phyloP scores from a whole-genome alignment of 257 asterid genomes.

The Datura wrightii region DNA sequence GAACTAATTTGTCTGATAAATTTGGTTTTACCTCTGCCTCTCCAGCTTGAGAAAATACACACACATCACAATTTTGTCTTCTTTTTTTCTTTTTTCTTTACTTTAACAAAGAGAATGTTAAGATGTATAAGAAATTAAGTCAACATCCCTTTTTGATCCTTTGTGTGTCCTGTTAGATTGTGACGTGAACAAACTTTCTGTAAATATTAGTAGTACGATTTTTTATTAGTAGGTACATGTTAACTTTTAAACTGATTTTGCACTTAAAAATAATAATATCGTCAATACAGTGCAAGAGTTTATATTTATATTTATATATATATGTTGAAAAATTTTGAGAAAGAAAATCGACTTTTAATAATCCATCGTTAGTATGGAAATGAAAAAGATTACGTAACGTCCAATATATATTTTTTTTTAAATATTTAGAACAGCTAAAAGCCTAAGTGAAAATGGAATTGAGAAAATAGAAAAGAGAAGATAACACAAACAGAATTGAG shows the following conservation, averaged over 20 bases:
- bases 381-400: too few relatives aligned
- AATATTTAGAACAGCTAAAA: not conserved
- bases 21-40: slow-evolving; percentile 40
- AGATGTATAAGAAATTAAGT: slow-evolving; percentile 14
- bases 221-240: slow-evolving; percentile 4
- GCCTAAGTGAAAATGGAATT: not conserved
- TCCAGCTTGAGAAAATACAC: slow-evolving; percentile 36
- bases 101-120: not conserved
- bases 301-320: too few relatives aligned
- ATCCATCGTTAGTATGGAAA: too few relatives aligned
- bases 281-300: not conserved
- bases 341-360: not conserved
- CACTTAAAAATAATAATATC: not conserved
- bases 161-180: not conserved
- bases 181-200: not conserved
- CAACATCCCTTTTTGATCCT: not conserved
- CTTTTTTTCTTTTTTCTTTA: not conserved
- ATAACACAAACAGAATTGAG: not conserved
- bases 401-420: not conserved
- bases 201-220: slow-evolving; percentile 1
- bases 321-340: too few relatives aligned
- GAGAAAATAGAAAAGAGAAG: not conserved
- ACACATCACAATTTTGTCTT: not conserved
- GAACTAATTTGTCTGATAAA: slow-evolving; percentile 40
- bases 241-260: not conserved